These are phyloP conservation scores for Puccinia triticina DNA, from an alignment of 1,284 basidiomycete genomes.

Conservation along the genomic window DNA sequence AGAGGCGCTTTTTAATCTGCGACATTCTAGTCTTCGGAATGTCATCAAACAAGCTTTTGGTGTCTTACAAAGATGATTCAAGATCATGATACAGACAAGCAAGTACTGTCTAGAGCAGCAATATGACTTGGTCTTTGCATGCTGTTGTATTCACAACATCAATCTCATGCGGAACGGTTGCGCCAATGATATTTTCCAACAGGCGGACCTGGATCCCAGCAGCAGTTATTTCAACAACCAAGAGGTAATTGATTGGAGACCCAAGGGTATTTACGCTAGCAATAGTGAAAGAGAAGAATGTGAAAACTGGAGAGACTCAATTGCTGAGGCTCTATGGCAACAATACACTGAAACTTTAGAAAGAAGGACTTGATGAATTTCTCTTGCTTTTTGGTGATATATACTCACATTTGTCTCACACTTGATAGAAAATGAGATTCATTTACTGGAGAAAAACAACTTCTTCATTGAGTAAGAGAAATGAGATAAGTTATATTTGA, in stretches of 20 bases:
- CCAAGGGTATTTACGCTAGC: background rate
- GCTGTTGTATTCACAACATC: constrained; percentile 4
- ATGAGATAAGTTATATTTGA: no score
- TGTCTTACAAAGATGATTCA: constrained; percentile 5
- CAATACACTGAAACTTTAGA: background rate
- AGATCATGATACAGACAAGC: background rate
- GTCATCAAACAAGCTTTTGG: constrained; percentile 16
- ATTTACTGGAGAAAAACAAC: no score
- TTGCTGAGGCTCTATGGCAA: background rate
- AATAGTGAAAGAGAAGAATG: background rate
- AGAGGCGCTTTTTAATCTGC: background rate
- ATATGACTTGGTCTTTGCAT: constrained; percentile 15
- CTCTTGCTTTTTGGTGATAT: background rate
- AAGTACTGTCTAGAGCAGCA: constrained; percentile 2
- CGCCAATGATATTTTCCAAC: background rate
- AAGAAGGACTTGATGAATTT: background rate
- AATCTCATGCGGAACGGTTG: background rate
- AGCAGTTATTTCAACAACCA: background rate
- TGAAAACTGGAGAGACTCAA: background rate
- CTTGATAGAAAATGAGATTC: no score
- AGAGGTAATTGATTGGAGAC: background rate
- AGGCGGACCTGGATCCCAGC: background rate
- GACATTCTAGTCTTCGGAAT: background rate
- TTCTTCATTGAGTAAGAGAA: no score
- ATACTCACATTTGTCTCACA: background rate